A percentile compares a stretch with the other conserved stretches of the same genome.
Evolutionary conservation across 1,284 basidiomycete species (phyloP).

Genomic region (Mycena sp.): DNA sequence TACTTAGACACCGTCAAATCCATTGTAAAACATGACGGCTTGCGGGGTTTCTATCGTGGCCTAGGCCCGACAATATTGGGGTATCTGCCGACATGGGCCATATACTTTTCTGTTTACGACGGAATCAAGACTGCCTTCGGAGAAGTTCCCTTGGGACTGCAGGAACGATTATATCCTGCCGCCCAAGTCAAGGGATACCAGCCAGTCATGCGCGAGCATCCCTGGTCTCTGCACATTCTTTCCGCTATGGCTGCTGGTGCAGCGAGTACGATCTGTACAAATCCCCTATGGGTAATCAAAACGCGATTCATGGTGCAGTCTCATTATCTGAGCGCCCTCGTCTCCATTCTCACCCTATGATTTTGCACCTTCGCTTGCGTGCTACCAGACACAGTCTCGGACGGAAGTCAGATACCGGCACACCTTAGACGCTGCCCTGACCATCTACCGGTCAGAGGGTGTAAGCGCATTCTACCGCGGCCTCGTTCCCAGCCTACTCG

Average conservation of each 20-base stretch:
- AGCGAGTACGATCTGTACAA: conserved; percentile 89
- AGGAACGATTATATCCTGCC: conserved; percentile 75
- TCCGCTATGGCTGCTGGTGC: conserved; percentile 95
- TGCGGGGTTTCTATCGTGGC: conserved; percentile 91
- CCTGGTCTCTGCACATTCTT: conserved; percentile 86
- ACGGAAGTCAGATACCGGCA: conserved; percentile 83
- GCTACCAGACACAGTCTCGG: conserved; percentile 74
- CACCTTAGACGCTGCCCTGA: conserved; percentile 86
- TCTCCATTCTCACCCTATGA: conserved; percentile 11
- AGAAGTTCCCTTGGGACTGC: conserved; percentile 61
- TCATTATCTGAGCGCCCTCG: conserved; percentile 5
- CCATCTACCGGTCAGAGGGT: conserved; percentile 90
- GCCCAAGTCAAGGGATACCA: conserved; percentile 85
- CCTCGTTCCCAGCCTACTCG: conserved; percentile 87
- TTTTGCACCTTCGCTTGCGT: conserved; percentile 15
- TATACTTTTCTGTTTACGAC: conserved; percentile 98
- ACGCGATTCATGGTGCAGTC: conserved; percentile 92
- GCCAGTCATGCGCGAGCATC: conserved; percentile 77
- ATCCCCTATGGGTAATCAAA: conserved; percentile 97
- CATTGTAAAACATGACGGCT: conserved; percentile 79
- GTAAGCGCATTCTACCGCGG: conserved; percentile 90
- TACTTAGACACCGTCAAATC: conserved; percentile 75
- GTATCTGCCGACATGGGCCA: conserved; percentile 97
- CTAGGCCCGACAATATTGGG: conserved; percentile 95
- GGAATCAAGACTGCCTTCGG: conserved; percentile 88